Evolutionary conservation across 2,329 filamentous ascomycete genomes (phyloP).

Genomic region (Paracamarosporium sp.): DNA sequence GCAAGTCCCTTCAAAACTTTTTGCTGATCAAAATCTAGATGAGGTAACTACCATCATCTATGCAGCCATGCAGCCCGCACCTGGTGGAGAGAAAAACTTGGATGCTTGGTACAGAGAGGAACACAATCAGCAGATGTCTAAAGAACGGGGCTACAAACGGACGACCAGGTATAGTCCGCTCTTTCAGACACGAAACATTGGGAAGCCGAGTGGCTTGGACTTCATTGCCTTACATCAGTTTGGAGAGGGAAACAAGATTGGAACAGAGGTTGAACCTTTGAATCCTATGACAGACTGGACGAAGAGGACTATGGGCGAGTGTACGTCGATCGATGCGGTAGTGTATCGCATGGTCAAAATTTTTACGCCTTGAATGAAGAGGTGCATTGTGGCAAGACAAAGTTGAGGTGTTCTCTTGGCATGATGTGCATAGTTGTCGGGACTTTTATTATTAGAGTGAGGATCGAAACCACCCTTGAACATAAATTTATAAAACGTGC

Average conservation of each 20-base stretch:
- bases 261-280: conserved; percentile 31
- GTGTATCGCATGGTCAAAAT: conserved; percentile 30
- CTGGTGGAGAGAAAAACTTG: conserved; percentile 29
- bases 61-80: conserved; percentile 35
- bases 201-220: conserved; percentile 18
- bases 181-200: conserved; percentile 17
- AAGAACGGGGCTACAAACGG: conserved; percentile 35
- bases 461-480: not conserved
- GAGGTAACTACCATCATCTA: conserved; percentile 27
- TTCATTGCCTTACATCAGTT: conserved; percentile 41
- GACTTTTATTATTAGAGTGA: no score
- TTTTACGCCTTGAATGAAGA: conserved; percentile 3
- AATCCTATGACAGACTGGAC: conserved; percentile 42
- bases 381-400: not conserved
- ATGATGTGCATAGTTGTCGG: no score
- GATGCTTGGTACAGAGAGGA: conserved; percentile 42
- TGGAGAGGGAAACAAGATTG: conserved; percentile 31
- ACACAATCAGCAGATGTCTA: conserved; percentile 41
- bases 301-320: conserved; percentile 29
- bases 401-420: no score
- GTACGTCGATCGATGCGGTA: conserved; percentile 35
- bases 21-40: not conserved
- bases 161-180: conserved; percentile 30
- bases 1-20: not conserved
- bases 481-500: not conserved